Evolutionary conservation across 2,329 filamentous ascomycete genomes (phyloP), one percentile per base, ranked within the genome.

Genomic region (Tolypocladium ovalisporum): DNA sequence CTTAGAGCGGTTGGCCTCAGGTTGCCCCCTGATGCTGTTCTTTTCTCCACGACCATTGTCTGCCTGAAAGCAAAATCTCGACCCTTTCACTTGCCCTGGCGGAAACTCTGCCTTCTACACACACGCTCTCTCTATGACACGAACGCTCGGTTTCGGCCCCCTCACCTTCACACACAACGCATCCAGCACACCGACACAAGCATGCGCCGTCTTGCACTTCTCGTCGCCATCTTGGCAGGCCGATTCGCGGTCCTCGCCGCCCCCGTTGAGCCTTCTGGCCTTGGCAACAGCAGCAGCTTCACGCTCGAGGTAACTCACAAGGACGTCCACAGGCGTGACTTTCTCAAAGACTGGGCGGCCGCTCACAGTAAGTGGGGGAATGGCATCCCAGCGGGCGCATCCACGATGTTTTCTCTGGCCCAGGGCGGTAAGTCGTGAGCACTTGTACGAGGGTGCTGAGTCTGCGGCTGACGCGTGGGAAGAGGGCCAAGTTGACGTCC

Each of bases 281-380:
- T n/a, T 34, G 42, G n/a, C 13, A 34, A 19, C 13, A 34, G 51
- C 29, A 51, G 40, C 15, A 57, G 51, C 22, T 73, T 73, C 55
- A 69, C 68, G 0, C 56, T 73, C 8, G 58, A 65, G 6, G 68
- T 67, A 42, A 56, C 51, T 52, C 63, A 64, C 40, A 63, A 59
- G 2, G 56, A 56, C 13, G 55, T 58, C 15, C 60, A 58, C n/a
- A 64, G 65, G 57, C 63, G 66, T 19, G 62, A 71, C 56, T 73
- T 72, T 59, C 60, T 67, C 15, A 63, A 62, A 22, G 71, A 72
- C 42, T 71, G 67, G 66, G 65, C 63, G 8, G 68, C 69, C 15
- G 69, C 65, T 6, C 67, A 65, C 19, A 61, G 63, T 60, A 72
- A 70, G 65, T 73, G 71, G 71, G 71, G 70, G 6, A 66, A 61